A percentile compares a stretch with the other conserved stretches of the same genome.
phyloP scores from a whole-genome alignment of 768 basidiomycete species.

The Trichaptum fuscoviolaceum region DNA sequence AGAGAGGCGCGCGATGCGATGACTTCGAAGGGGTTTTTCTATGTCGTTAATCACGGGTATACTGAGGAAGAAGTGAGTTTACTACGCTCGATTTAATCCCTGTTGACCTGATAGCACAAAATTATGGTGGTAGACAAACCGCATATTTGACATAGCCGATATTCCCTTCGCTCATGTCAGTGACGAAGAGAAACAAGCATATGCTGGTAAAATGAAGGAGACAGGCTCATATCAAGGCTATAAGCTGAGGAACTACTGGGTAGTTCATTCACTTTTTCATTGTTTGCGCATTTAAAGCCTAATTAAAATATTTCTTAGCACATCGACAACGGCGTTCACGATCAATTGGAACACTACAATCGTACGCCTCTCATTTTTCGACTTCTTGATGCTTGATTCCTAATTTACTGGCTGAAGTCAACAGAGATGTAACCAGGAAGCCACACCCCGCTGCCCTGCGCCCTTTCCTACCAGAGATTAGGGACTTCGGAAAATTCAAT shows the following conservation, averaged over 20 bases:
- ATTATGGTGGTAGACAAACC: constrained; percentile 27
- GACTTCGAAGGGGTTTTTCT: constrained; percentile 36
- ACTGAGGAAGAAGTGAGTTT: constrained; percentile 33
- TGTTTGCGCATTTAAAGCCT: neutral
- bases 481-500: constrained; percentile 31
- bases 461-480: constrained; percentile 32
- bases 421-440: constrained; percentile 27
- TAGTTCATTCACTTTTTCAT: constrained; percentile 13
- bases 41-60: constrained; percentile 45
- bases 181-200: constrained; percentile 37
- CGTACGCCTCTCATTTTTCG: constrained; percentile 19
- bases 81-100: neutral
- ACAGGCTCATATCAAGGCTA: constrained; percentile 49
- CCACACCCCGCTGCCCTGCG: constrained; percentile 32
- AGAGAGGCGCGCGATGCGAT: constrained; percentile 27
- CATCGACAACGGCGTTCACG: constrained; percentile 36
- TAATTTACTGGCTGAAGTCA: constrained; percentile 20
- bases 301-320: constrained; percentile 23
- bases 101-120: constrained; percentile 1
- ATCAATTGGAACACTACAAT: constrained; percentile 42
- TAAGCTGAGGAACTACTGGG: constrained; percentile 47
- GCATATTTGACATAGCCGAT: constrained; percentile 45
- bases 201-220: constrained; percentile 35
- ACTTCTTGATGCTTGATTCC: neutral
- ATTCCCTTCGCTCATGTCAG: constrained; percentile 35